Percentiles rank a stretch among this genome's conserved stretches.
Evolutionary conservation across 441 rosid genomes (phyloP).

Genomic region (Erysimum cheiri): DNA sequence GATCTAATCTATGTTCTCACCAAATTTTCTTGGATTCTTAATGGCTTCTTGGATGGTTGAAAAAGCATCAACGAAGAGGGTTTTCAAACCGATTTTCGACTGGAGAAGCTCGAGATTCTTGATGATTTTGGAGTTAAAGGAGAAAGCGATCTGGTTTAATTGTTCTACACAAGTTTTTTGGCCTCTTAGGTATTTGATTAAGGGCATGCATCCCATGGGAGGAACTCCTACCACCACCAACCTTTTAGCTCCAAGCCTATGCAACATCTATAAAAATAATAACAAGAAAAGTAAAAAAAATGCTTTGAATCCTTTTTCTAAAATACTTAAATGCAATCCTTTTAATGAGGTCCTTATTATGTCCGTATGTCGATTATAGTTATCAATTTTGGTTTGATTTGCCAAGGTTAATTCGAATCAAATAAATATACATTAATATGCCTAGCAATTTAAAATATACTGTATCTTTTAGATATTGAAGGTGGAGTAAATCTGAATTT

Average conservation of each 20-base stretch:
- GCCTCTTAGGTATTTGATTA: slow-evolving; percentile 59
- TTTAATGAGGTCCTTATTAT: neutral
- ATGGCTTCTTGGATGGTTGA: slow-evolving; percentile 51
- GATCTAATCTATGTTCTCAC: slow-evolving; percentile 42
- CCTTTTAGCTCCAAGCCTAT: slow-evolving; percentile 60
- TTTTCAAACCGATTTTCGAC: slow-evolving; percentile 51
- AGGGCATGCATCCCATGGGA: slow-evolving; percentile 87
- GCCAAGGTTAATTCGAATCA: neutral
- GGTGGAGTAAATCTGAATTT: neutral
- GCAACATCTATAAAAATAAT: slow-evolving; percentile 56
- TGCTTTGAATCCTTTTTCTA: neutral
- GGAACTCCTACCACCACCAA: slow-evolving; percentile 80
- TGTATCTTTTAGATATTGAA: neutral
- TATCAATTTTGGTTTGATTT: neutral
- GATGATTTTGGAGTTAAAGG: slow-evolving; percentile 61
- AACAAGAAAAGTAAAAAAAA: slow-evolving; percentile 9
- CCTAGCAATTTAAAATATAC: neutral
- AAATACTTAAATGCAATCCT: neutral
- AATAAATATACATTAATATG: neutral
- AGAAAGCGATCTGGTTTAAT: slow-evolving; percentile 53
- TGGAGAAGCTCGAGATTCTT: slow-evolving; percentile 45
- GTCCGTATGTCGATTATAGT: neutral
- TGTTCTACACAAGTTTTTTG: slow-evolving; percentile 55
- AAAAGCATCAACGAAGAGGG: slow-evolving; percentile 61
- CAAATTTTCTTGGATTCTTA: slow-evolving; percentile 52